Evolutionary conservation across 2,329 filamentous ascomycete genomes (phyloP).

Genomic region (Pseudovirgaria hyperparasitica): DNA sequence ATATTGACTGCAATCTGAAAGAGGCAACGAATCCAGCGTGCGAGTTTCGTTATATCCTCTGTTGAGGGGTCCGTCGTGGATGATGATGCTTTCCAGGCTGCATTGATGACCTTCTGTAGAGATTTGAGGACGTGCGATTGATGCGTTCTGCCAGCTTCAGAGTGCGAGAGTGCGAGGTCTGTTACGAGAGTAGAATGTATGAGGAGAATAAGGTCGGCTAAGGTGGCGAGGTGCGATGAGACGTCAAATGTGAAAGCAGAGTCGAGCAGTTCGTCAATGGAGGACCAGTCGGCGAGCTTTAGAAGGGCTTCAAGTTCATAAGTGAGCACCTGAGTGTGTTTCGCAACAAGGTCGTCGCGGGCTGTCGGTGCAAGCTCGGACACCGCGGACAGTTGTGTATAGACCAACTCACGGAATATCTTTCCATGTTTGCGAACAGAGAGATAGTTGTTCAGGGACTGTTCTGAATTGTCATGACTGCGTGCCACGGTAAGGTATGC

Average conservation of each 20-base stretch:
- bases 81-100: slow-evolving; percentile 41
- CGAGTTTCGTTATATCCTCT: slow-evolving; percentile 47
- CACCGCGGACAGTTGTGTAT: slow-evolving; percentile 22
- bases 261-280: slow-evolving; percentile 47
- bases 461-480: slow-evolving; percentile 29
- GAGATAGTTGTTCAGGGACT: slow-evolving; percentile 48
- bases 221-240: slow-evolving; percentile 29
- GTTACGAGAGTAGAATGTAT: slow-evolving; percentile 25
- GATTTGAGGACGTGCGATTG: slow-evolving; percentile 18
- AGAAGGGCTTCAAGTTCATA: slow-evolving; percentile 71
- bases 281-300: slow-evolving; percentile 53
- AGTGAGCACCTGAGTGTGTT: slow-evolving; percentile 54
- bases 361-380: slow-evolving; percentile 32
- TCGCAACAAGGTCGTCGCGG: slow-evolving; percentile 43
- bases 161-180: too few species aligned
- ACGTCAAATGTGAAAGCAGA: slow-evolving; percentile 24
- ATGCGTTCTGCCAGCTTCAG: slow-evolving; percentile 14
- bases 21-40: slow-evolving; percentile 67
- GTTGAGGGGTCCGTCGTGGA: not conserved
- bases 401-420: slow-evolving; percentile 40
- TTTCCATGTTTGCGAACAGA: slow-evolving; percentile 47
- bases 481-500: slow-evolving; percentile 36
- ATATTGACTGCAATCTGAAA: slow-evolving; percentile 53
- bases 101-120: slow-evolving; percentile 57
- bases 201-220: slow-evolving; percentile 34